phyloP scores from a whole-genome alignment of 257 asterid genomes.

The Cinchona pubescens region DNA sequence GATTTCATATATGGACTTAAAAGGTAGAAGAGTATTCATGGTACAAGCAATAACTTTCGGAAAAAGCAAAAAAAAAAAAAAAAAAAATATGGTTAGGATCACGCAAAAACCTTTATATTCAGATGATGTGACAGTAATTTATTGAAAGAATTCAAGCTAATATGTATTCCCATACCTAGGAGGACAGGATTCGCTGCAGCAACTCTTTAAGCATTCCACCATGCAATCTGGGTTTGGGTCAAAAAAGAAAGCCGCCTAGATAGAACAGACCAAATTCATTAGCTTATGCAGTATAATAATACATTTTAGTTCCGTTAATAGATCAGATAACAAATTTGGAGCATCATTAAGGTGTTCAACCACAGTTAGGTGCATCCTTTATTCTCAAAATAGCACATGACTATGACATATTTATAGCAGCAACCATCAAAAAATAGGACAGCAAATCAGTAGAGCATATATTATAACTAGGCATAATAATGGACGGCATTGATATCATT shows the following conservation, averaged over 20 bases:
- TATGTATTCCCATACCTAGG: constrained; percentile 36
- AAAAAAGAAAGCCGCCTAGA: constrained; percentile 50
- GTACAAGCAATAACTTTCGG: too few species aligned
- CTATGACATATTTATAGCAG: too few species aligned
- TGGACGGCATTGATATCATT: too few species aligned
- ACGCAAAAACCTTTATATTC: not conserved
- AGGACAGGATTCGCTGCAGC: constrained; percentile 54
- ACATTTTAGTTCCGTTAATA: not conserved
- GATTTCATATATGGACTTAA: too few species aligned
- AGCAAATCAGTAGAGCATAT: not conserved
- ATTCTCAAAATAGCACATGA: not conserved
- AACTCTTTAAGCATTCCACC: constrained; percentile 58
- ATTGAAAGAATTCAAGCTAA: not conserved
- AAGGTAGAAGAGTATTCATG: too few species aligned
- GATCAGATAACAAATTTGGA: not conserved
- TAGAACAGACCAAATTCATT: not conserved
- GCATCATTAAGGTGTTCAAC: not conserved
- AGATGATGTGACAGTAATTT: too few species aligned
- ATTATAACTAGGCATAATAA: too few species aligned
- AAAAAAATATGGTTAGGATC: too few species aligned
- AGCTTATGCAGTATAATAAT: not conserved
- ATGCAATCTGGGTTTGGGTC: constrained; percentile 56
- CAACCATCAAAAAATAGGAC: not conserved
- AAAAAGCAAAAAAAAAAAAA: too few species aligned
- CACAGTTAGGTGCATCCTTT: not conserved